Base-by-base conservation (phyloP, 2,329 filamentous ascomycete genomes). In the Colletotrichum spaethianum region DNA sequence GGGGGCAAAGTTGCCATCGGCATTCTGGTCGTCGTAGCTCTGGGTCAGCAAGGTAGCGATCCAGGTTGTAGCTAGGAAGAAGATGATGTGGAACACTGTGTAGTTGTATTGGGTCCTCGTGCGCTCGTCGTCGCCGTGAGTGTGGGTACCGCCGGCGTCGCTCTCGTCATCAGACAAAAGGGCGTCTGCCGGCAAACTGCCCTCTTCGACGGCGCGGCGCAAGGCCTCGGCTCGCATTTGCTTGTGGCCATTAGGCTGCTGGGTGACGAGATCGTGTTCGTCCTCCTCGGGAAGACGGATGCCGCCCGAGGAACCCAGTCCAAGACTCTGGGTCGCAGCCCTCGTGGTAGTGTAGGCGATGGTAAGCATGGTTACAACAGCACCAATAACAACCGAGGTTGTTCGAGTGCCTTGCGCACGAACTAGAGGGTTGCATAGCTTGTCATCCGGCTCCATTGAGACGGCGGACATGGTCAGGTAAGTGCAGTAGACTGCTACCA, bases 401-500 rank as follows among this genome's bases (percentile, higher is more conserved):
- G 93, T 97, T 73, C 96, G 91, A 12, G 96, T 96, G 72, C 94
- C 95, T 74, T 93, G 93, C 9, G 95, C 95, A 64, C 90, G 91
- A 73, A 98, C 88, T 40, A 99, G 88, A 11, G 96, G 96, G 83
- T 99, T 99, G 90, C 96, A 99, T 75, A 94, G 89, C 77, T 94
- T 93, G 85, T 98, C 85, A 81, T 98, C 96, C 0, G 96, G 96
- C 78, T 99, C 96, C 96, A 99, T 98, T 67, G 95, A 97, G 1
- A 99, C 96, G 33, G 96, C 96, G 2, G 95, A 98, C 91, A 99
- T 94, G 76, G 96, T 99, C 67, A 99, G 90, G 80, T 99, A 99
- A 53, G 96, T 98, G 89, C 96, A 99, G 87, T 99, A 99, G 70
- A 98, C 90, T 23, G 95, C 94, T 55, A 99, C 96, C 90, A 98